phyloP scores from a whole-genome alignment of 2,329 filamentous ascomycete genomes.

The Sporothrix protearum region DNA sequence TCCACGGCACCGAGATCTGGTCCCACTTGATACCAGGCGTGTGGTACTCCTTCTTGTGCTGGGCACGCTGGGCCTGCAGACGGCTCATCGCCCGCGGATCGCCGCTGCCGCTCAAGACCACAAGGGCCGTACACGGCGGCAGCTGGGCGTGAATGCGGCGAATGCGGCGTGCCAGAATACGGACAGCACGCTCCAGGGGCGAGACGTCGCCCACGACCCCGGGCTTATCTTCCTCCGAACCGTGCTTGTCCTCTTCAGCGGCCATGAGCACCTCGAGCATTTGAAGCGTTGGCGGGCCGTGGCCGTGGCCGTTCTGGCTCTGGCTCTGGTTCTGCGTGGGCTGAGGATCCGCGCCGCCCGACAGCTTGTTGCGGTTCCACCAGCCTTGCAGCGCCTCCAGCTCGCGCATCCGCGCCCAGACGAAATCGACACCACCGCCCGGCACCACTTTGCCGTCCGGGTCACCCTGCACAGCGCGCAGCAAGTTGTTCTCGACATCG shows the following conservation, averaged over 20 bases:
- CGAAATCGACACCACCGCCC: constrained; percentile 61
- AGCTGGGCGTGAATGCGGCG: constrained; percentile 54
- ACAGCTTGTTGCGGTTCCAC: constrained; percentile 58
- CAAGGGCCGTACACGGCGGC: constrained; percentile 62
- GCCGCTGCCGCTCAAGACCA: constrained; percentile 63
- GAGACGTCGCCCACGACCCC: background rate
- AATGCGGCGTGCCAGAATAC: constrained; percentile 48
- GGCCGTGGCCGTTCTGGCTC: constrained; percentile 36
- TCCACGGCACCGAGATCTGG: constrained; percentile 64
- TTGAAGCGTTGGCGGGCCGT: constrained; percentile 36
- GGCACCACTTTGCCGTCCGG: constrained; percentile 54
- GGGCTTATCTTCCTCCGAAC: background rate
- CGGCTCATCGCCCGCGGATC: constrained; percentile 64
- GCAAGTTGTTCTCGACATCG: constrained; percentile 52
- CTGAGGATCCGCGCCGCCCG: constrained; percentile 32
- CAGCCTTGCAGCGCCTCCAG: constrained; percentile 63
- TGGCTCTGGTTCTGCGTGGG: background rate
- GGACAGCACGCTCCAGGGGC: constrained; percentile 46
- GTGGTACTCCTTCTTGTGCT: constrained; percentile 63
- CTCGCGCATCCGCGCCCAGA: constrained; percentile 63
- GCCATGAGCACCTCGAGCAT: constrained; percentile 25
- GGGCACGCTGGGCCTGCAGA: constrained; percentile 57
- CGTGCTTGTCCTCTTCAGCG: constrained; percentile 22
- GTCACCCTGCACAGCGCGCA: constrained; percentile 59
- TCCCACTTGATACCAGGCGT: constrained; percentile 63